Conservation (phyloP, 768 basidiomycete genomes). For the Boletus rufocinnamomeus region DNA sequence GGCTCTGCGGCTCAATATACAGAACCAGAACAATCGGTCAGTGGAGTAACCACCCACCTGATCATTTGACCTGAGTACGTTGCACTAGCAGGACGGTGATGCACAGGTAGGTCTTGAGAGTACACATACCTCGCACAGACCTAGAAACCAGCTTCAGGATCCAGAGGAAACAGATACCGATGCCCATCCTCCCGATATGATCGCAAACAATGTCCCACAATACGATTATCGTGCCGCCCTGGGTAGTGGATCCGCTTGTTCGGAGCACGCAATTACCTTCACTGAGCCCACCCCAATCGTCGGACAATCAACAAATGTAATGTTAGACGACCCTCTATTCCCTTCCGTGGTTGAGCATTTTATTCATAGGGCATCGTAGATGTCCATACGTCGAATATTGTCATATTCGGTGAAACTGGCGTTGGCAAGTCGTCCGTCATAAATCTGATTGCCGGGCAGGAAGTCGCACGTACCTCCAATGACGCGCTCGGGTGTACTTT, state of each 20-base stretch:
- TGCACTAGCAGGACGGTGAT: not conserved
- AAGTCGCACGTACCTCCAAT: not conserved
- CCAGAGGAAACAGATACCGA: no score
- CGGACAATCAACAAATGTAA: not conserved
- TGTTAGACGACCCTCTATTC: no score
- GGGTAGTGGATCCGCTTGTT: not conserved
- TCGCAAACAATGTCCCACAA: not conserved
- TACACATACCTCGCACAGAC: not conserved
- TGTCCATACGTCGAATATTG: not conserved
- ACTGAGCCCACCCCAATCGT: no score
- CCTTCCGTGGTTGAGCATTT: not conserved
- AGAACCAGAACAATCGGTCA: not conserved
- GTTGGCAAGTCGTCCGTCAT: conserved; percentile 9
- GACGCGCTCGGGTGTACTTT: conserved; percentile 6
- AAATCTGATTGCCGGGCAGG: conserved; percentile 1
- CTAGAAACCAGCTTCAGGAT: not conserved
- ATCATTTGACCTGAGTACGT: not conserved
- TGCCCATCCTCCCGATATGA: not conserved
- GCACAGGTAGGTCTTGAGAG: not conserved
- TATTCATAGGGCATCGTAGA: not conserved
- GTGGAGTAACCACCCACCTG: not conserved
- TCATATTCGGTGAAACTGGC: conserved; percentile 5
- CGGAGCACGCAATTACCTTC: not conserved
- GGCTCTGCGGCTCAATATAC: not conserved
- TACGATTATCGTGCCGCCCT: not conserved